A percentile compares a stretch with the other conserved stretches of the same genome.
Conservation (phyloP, 2,329 filamentous ascomycete species). For the Polychaeton citri region DNA sequence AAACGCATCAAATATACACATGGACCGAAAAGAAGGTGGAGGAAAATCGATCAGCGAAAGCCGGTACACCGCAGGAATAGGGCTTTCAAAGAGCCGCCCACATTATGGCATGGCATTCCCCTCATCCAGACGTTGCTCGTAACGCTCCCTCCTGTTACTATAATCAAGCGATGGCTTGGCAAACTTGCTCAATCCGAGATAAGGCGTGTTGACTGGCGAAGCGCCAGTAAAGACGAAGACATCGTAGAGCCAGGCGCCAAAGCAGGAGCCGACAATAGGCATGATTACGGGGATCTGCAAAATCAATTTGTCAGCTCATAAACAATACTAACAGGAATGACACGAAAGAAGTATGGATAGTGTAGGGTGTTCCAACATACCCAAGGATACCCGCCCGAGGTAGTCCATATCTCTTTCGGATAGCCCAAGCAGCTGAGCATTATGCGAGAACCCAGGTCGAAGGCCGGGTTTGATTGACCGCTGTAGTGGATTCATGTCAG, state of each 20-base stretch:
- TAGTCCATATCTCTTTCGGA: constrained; percentile 47
- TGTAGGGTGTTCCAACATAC: constrained; percentile 18
- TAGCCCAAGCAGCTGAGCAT: constrained; percentile 56
- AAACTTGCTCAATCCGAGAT: constrained; percentile 18
- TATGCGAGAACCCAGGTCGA: constrained; percentile 59
- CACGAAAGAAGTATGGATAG: no score
- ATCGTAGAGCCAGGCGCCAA: constrained; percentile 55
- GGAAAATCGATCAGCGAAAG: no score
- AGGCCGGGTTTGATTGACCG: constrained; percentile 45
- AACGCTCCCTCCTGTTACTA: neutral
- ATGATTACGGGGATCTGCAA: constrained; percentile 44
- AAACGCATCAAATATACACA: no score
- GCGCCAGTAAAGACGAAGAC: constrained; percentile 50
- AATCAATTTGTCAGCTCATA: neutral
- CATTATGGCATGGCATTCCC: neutral
- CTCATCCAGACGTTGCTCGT: neutral
- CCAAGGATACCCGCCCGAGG: constrained; percentile 56
- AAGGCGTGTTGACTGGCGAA: constrained; percentile 49
- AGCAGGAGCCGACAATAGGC: constrained; percentile 48
- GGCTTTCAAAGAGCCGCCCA: no score
- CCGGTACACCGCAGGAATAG: no score
- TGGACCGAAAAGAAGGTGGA: no score
- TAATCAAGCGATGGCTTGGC: constrained; percentile 6
- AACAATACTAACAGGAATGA: no score
- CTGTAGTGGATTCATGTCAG: neutral